phyloP scores from a whole-genome alignment of 805 yeast species.

The Monosporozyma unispora region DNA sequence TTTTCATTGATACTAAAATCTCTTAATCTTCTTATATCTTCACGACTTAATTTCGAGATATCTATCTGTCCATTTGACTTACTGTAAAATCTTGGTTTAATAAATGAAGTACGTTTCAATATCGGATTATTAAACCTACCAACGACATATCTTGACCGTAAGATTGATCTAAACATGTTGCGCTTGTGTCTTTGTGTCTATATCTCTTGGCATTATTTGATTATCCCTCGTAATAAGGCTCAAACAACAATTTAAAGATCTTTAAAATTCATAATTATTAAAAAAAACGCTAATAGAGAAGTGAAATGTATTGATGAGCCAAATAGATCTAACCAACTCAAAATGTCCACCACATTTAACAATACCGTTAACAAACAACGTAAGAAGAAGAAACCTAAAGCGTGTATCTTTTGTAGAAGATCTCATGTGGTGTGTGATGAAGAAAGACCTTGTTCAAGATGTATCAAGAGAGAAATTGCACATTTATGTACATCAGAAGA shows the following conservation, averaged over 20 bases:
- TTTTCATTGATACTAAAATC: conserved; percentile 16
- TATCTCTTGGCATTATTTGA: too few species aligned
- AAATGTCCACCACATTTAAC: not conserved
- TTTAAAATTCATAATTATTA: too few species aligned
- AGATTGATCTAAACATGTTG: not conserved
- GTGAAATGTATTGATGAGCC: not conserved
- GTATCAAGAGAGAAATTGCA: conserved; percentile 79
- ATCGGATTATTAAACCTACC: not conserved
- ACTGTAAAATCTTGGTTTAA: not conserved
- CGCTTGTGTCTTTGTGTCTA: not conserved
- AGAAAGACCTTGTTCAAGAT: conserved; percentile 58
- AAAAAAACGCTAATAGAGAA: too few species aligned
- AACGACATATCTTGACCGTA: not conserved
- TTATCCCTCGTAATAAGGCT: too few species aligned
- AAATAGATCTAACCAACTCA: not conserved
- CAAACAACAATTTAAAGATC: too few species aligned
- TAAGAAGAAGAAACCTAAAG: conserved; percentile 25
- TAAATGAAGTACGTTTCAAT: not conserved
- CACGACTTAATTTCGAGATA: conserved; percentile 20
- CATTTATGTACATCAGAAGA: conserved; percentile 73
- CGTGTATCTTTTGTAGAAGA: conserved; percentile 86
- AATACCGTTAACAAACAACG: not conserved
- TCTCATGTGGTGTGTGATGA: conserved; percentile 93
- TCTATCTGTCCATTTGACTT: conserved; percentile 6
- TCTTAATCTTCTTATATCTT: conserved; percentile 19